phyloP scores from a whole-genome alignment of 225 moss, liverwort and hornwort species.

The Marchantia polymorpha region DNA sequence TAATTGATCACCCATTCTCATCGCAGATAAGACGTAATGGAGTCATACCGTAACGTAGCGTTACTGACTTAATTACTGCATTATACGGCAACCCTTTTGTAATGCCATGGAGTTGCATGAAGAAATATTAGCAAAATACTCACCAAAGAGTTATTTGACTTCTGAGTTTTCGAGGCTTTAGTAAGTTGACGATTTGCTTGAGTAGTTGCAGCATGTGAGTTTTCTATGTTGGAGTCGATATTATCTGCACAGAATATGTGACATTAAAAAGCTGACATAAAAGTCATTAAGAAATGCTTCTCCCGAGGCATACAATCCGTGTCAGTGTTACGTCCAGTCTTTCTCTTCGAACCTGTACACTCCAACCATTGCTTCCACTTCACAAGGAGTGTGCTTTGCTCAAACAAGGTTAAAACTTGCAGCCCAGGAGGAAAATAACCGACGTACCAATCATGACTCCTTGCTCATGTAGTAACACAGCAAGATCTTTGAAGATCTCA shows the following conservation, averaged over 20 bases:
- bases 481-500: constrained; percentile 98
- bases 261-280: not conserved
- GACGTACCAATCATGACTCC: constrained; percentile 48
- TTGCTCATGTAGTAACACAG: constrained; percentile 53
- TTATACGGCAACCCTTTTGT: not conserved
- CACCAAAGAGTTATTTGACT: constrained; percentile 50
- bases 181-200: constrained; percentile 92
- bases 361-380: too few relatives aligned
- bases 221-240: constrained; percentile 92
- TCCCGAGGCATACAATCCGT: too few relatives aligned
- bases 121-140: not conserved
- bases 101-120: not conserved
- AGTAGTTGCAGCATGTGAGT: constrained; percentile 71
- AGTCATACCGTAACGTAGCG: not conserved
- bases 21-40: too few relatives aligned
- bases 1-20: not conserved
- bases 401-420: too few relatives aligned
- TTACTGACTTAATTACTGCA: not conserved
- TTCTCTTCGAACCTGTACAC: too few relatives aligned
- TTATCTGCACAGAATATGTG: constrained; percentile 55
- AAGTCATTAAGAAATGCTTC: too few relatives aligned
- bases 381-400: too few relatives aligned
- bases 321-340: too few relatives aligned
- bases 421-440: too few relatives aligned
- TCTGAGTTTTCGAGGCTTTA: constrained; percentile 63